Percentiles rank a stretch among this genome's conserved stretches.
Conservation (phyloP, 75 land plant species). For the Gnetum montanum region DNA sequence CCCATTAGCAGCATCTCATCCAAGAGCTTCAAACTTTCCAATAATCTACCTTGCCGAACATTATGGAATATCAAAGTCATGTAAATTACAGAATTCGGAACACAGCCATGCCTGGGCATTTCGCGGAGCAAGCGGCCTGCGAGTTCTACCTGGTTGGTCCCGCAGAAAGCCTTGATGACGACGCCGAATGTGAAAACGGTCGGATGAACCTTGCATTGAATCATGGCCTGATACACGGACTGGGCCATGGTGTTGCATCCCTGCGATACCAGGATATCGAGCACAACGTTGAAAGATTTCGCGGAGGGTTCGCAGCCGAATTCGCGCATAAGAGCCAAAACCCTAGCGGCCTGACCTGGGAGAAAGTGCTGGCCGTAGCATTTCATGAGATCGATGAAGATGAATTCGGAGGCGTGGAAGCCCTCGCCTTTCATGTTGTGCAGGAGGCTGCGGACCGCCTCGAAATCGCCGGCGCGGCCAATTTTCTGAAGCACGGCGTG, state of each 20-base stretch:
- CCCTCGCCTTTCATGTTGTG: conserved; percentile 43
- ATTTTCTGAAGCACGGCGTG: conserved; percentile 36
- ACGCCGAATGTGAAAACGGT: conserved; percentile 40
- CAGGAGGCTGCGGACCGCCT: conserved; percentile 19
- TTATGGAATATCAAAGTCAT: conserved; percentile 47
- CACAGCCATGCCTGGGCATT: conserved; percentile 66
- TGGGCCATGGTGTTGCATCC: conserved; percentile 30
- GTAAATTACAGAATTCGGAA: conserved; percentile 51
- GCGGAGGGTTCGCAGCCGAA: conserved; percentile 34
- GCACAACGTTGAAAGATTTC: conserved; percentile 45
- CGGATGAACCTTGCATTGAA: conserved; percentile 29
- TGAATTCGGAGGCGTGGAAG: conserved; percentile 28
- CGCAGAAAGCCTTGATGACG: conserved; percentile 63
- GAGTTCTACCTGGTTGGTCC: conserved; percentile 35
- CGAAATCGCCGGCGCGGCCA: conserved; percentile 36
- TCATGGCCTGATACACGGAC: conserved; percentile 39
- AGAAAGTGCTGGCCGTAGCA: conserved; percentile 36
- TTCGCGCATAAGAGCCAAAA: conserved; percentile 39
- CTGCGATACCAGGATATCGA: conserved; percentile 31
- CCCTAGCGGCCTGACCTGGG: conserved; percentile 42
- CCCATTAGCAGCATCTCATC: conserved; percentile 70
- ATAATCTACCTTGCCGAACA: conserved; percentile 21
- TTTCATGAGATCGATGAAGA: conserved; percentile 47
- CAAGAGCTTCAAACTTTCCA: conserved; percentile 36
- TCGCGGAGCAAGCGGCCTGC: conserved; percentile 37